Base-by-base conservation (phyloP, 202 grass and related monocot genomes). In the Panicum virgatum region DNA sequence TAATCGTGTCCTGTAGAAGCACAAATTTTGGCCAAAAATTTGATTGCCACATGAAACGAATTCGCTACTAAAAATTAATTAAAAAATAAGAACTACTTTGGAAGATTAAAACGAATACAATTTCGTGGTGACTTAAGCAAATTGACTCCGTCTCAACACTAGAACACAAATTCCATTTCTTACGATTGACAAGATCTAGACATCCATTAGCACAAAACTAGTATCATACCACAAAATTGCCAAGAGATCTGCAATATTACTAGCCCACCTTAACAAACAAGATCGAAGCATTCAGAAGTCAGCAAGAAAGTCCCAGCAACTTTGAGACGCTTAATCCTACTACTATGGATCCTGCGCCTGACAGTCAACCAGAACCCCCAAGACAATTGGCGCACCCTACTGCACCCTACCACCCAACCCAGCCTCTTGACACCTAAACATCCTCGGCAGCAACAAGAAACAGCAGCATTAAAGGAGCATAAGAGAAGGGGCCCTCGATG, bases 301-400 rank as follows among this genome's bases (percentile, higher is more conserved):
- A 34, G 44, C 44, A 84, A 22, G 1, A 67, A 67, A 54, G 16
- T 27, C 26, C 4, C 45, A 66, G 60, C 19, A 47, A 26, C 65
- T 16, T 39, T 20, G 13, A 22, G 20, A 39, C 19, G 10, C 73
- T 47, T 81, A 70, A 51, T 42, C 65, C 64, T 54, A 51, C 18
- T 46, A 25, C 53, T 29, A 45, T 56, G 18, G 87, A 85, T 72
- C 82, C 87, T 77, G 3, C 27, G 30, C n/a, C 36, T n/a, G 16
- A 4, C 73, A 45, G 44, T 5, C 7, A 44, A 51, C 50, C 72
- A 72, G 51, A 62, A 56, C 19, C 23, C n/a, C 23, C 51, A 50
- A 76, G 22, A 71, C 27, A 76, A 40, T n/a, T 36, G 19, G 37
- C 40, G 1, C 66, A 46, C 60, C n/a, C 58, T 50, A 15, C 13